Evolutionary conservation across 139 green algal genomes (phyloP).

Genomic region (Choricystis sp.): DNA sequence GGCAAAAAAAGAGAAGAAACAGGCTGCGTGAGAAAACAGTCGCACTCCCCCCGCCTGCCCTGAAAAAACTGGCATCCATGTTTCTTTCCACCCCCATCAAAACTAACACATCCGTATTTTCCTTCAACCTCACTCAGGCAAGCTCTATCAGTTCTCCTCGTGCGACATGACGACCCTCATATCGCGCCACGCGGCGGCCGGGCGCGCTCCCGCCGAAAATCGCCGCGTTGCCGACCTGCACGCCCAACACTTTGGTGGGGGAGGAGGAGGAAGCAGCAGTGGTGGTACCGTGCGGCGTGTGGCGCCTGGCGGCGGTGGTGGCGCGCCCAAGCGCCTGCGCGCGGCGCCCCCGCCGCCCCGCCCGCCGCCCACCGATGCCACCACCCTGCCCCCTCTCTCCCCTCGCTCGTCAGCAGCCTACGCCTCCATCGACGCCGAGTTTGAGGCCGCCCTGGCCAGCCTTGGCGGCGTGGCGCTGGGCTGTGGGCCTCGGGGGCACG

Average conservation of each 20-base stretch:
- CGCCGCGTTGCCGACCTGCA: background rate
- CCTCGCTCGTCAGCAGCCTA: constrained; percentile 29
- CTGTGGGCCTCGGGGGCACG: no score
- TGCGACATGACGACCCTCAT: background rate
- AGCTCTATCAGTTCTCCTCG: background rate
- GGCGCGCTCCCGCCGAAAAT: background rate
- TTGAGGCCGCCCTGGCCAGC: constrained; percentile 24
- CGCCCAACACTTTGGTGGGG: background rate
- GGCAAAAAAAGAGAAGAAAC: no score
- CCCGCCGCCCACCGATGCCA: no score
- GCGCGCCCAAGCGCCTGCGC: background rate
- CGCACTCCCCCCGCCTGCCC: no score
- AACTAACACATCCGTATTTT: no score
- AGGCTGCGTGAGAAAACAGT: no score
- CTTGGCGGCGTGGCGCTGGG: no score
- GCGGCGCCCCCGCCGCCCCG: background rate
- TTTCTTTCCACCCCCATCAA: no score
- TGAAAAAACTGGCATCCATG: no score
- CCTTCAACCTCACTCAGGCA: no score
- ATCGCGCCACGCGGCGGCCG: background rate
- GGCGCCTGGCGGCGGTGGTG: no score
- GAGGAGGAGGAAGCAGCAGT: background rate
- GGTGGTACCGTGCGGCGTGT: background rate
- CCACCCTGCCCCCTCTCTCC: constrained; percentile 9
- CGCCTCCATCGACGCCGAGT: constrained; percentile 19